These are phyloP conservation scores for Oryza australiensis DNA, from an alignment of 176 grass and related monocot genomes.

Conservation along the genomic window DNA sequence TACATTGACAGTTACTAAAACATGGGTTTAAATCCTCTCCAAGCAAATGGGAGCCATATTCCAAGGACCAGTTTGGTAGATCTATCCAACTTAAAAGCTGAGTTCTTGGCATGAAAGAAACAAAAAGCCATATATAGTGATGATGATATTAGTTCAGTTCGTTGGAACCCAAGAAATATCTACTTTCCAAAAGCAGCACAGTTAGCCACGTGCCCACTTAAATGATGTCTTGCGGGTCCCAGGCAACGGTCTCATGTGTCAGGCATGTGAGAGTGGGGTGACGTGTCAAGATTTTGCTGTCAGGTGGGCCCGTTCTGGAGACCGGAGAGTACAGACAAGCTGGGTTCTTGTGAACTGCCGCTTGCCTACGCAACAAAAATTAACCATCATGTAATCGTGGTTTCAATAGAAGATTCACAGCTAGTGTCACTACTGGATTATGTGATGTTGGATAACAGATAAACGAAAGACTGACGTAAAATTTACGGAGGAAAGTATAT, in stretches of 20 bases:
- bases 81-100: background rate
- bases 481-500: no score
- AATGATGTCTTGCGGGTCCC: background rate
- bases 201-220: constrained; percentile 6
- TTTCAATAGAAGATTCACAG: no score
- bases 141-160: background rate
- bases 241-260: background rate
- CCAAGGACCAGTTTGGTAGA: background rate
- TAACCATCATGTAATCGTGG: background rate
- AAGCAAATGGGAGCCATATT: background rate
- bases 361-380: background rate
- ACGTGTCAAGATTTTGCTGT: background rate
- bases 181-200: background rate
- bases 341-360: background rate
- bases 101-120: background rate
- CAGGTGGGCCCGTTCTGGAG: background rate
- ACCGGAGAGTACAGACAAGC: background rate
- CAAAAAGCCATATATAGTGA: background rate
- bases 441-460: no score
- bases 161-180: constrained; percentile 17
- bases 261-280: constrained; percentile 14
- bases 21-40: background rate
- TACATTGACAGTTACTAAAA: no score
- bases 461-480: no score
- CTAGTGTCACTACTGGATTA: no score